phyloP scores from a whole-genome alignment of 2,329 filamentous ascomycete species.

The Blumeriella jaapii region DNA sequence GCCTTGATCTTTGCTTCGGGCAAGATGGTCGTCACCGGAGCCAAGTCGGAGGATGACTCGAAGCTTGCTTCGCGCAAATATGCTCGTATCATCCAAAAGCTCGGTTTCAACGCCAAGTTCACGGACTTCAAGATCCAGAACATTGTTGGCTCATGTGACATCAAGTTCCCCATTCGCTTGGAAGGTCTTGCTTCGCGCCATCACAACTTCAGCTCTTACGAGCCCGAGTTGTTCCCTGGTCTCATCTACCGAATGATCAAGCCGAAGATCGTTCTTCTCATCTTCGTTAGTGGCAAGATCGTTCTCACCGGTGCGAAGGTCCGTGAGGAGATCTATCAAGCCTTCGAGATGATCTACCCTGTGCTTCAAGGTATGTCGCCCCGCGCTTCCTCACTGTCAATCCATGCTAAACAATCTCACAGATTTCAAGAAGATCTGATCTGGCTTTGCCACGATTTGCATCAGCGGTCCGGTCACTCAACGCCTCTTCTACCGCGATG shows the following conservation, averaged over 20 bases:
- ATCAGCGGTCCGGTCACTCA: constrained; percentile 25
- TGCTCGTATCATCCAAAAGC: constrained; percentile 98
- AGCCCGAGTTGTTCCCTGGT: constrained; percentile 96
- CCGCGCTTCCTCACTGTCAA: neutral
- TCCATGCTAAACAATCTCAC: constrained; percentile 6
- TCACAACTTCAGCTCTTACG: constrained; percentile 99
- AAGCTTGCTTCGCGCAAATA: constrained; percentile 97
- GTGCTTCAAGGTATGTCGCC: constrained; percentile 65
- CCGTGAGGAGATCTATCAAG: constrained; percentile 94
- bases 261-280: constrained; percentile 94
- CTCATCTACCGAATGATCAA: constrained; percentile 99
- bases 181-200: constrained; percentile 93
- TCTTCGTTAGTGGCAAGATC: constrained; percentile 97
- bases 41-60: constrained; percentile 94
- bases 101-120: constrained; percentile 98
- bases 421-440: constrained; percentile 30
- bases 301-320: constrained; percentile 96
- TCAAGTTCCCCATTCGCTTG: constrained; percentile 97
- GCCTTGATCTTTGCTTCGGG: constrained; percentile 95
- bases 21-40: constrained; percentile 99
- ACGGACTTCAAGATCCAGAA: constrained; percentile 99
- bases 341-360: constrained; percentile 95
- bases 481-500: constrained; percentile 17
- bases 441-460: constrained; percentile 18
- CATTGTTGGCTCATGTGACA: constrained; percentile 96